Conservation (phyloP, 805 yeast genomes). For the Candida krabiensis region DNA sequence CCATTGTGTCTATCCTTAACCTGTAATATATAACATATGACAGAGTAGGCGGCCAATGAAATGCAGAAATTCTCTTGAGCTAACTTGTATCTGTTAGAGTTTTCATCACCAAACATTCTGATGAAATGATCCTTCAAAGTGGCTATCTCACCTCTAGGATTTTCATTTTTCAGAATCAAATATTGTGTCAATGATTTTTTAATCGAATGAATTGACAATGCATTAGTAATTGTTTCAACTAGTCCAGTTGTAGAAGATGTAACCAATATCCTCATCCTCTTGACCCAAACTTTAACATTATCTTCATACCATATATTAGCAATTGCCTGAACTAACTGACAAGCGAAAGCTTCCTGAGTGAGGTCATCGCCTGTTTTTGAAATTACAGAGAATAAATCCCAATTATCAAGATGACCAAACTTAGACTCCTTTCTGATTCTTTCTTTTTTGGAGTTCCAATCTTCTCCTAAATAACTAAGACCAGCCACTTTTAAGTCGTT, state of each 20-base stretch:
- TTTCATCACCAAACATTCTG: constrained; percentile 68
- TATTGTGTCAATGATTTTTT: constrained; percentile 86
- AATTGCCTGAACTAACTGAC: constrained; percentile 87
- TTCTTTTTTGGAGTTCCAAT: constrained; percentile 81
- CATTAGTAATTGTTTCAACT: constrained; percentile 95
- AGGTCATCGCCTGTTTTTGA: constrained; percentile 96
- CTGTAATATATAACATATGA: constrained; percentile 85
- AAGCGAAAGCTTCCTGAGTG: constrained; percentile 97
- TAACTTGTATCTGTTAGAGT: constrained; percentile 52
- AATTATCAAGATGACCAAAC: constrained; percentile 82
- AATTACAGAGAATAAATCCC: constrained; percentile 95
- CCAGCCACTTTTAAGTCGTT: constrained; percentile 90
- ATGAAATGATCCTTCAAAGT: constrained; percentile 77
- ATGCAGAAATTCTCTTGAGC: constrained; percentile 86
- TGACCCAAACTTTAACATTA: constrained; percentile 82
- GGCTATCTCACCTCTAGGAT: constrained; percentile 68
- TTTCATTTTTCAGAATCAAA: constrained; percentile 63
- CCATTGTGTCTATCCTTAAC: constrained; percentile 97
- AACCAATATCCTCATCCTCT: constrained; percentile 85
- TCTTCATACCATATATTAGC: constrained; percentile 78
- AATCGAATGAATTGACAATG: constrained; percentile 89
- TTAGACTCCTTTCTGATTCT: constrained; percentile 77
- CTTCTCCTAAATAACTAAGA: constrained; percentile 78
- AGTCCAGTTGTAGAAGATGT: constrained; percentile 90
- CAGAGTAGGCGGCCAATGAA: constrained; percentile 89